These are phyloP conservation scores for Carex cristatella DNA, from an alignment of 176 grass and related monocot species.

Conservation along the genomic window DNA sequence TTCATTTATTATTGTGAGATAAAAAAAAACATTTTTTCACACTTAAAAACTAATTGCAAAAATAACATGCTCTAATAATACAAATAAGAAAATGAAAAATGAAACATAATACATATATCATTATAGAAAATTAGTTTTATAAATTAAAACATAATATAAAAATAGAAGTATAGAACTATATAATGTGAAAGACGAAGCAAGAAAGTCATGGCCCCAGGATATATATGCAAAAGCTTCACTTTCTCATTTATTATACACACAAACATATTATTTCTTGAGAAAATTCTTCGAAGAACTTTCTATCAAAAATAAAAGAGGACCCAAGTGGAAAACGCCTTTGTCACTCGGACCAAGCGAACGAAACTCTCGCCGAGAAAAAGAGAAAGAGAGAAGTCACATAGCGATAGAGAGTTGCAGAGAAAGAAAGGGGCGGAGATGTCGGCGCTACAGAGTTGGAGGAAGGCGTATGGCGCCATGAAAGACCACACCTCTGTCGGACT, in stretches of 20 bases:
- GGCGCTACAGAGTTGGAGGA: constrained; percentile 82
- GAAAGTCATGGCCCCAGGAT: background rate
- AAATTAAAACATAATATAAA: background rate
- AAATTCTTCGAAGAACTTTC: background rate
- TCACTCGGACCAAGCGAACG: constrained; percentile 17
- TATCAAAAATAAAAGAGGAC: background rate
- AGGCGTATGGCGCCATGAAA: constrained; percentile 89
- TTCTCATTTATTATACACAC: background rate
- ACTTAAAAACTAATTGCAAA: background rate
- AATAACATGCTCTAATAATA: background rate
- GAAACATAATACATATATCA: background rate
- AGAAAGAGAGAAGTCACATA: background rate
- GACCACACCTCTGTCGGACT: constrained; percentile 85
- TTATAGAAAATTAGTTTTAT: background rate
- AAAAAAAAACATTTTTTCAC: background rate
- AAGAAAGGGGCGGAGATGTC: constrained; percentile 43
- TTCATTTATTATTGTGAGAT: background rate
- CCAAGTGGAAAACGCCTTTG: background rate
- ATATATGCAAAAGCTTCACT: background rate
- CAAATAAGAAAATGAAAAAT: background rate
- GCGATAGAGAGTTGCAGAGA: background rate
- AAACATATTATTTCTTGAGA: background rate
- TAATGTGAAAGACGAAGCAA: background rate
- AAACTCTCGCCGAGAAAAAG: constrained; percentile 11
- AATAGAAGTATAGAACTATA: no score